Base-by-base conservation (phyloP, 768 basidiomycete species). In the Podaxis rugospora region DNA sequence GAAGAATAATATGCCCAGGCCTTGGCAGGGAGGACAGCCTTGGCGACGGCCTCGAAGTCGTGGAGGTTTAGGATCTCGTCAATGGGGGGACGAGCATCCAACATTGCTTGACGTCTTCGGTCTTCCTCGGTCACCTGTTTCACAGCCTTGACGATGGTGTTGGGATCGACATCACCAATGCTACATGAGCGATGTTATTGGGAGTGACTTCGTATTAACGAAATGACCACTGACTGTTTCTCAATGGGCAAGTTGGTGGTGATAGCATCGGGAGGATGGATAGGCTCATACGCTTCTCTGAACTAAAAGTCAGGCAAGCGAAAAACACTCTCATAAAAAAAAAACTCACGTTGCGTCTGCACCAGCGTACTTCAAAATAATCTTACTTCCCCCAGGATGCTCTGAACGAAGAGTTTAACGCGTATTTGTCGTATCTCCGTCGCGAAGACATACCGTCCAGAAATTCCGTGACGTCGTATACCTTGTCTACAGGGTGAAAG, bases 1-100 rank as follows among this genome's bases (percentile, higher is more conserved):
- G 93, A 95, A 1, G 91, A 93, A 69, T 98, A 95, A 71, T 95
- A 95, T 7, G 95, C 95, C 95, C 95, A 97, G 0, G 93, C 93
- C 70, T 93, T 92, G 36, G 89, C 87, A 1, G 86, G 76, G 78
- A 98, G 87, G 10, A 92, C 88, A 65, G 78, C 77, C 71, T 83
- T 89, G 5, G 93, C 95, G 51, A 98, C 87, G 14, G 90, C 83
- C 80, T 98, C 95, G 67, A 98, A 96, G 72, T 98, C 95, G 72
- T 98, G 95, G 67, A 98, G 74, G 68, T 90, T 95, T 23, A 98
- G 76, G 50, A 96, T 87, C 71, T 91, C 90, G 50, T 81, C 81
- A 14, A 97, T 77, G 0, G 85, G 80, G 5, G 94, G 93, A 55
- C 90, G 81, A n/a, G 83, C 79, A 23, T 78, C 74, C 28, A 89